Base-by-base conservation (phyloP, 2,329 filamentous ascomycete genomes). In the Colletotrichum zoysiae region DNA sequence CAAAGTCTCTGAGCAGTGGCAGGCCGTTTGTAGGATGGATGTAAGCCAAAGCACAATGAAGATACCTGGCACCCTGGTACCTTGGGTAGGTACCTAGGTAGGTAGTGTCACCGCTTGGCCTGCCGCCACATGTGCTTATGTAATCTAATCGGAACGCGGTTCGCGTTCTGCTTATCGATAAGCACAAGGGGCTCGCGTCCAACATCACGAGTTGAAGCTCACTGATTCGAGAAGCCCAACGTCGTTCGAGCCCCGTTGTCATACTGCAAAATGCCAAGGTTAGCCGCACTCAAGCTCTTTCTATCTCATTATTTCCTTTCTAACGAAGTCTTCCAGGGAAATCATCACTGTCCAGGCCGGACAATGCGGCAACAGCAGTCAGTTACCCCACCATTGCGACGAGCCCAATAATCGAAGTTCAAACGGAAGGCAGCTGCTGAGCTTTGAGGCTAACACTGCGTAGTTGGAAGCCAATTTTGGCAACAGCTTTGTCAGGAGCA, bases 281-380 rank as follows among this genome's bases (percentile, higher is more conserved):
- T 44, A 23, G 71, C 65, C 53, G 38, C 48, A n/a, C 14, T 5
- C 44, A 14, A 30, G 16, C 16, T 56, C 40, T 18, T 23, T 26
- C 11, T 2, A 11, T 40, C 9, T 11, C 4, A 11, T 40, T 6
- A 6, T 26, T 9, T 6, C 3, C 1, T 16, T 9, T 20, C 42
- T 71, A 35, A 67, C 59, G 11, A n/a, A 26, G 3, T 14, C 11
- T 23, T 67, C 1, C 77, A 98, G 96, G 84, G 96, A 99, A 89
- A 99, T 99, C 79, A 99, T 99, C 84, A 99, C 97, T 74, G 93
- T 99, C 78, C 96, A 99, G 85, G 95, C 97, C 76, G 96, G 96
- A 89, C 96, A 98, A 85, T 98, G 96, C 88, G 96, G 95, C 89
- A 98, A 98, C 86, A 98, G 95, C 90, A 95, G 95, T 97, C 81